Base-by-base conservation (phyloP, 345 rosid species). In the Excoecaria cochinchinensis region DNA sequence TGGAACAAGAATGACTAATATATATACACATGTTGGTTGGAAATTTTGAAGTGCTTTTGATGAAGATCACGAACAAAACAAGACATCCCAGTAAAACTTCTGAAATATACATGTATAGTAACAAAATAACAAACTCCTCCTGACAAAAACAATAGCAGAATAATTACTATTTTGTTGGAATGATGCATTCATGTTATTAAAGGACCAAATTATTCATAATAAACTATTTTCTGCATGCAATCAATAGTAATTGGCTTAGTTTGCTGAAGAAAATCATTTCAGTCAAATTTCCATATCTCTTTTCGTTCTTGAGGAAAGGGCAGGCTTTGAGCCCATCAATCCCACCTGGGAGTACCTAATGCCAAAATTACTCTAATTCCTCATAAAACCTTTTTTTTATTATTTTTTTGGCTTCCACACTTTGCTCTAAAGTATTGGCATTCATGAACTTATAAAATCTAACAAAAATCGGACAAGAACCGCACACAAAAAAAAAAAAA, bases 21-120 rank as follows among this genome's bases (percentile, higher is more conserved):
- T 22, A 22, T n/a, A 59, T 59, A 7, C 15, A 22, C 12, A 4
- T 59, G 63, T 59, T 59, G 63, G 13, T 22, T 22, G 36, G 13
- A 21, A 59, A 59, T 59, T 15, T n/a, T 59, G 63, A 59, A 59
- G 38, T 59, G 63, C 63, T 22, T 59, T 12, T 59, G 63, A 59
- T 22, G 11, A 56, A 56, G 22, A 16, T 22, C 38, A 59, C 36
- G 24, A 59, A 4, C 25, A 10, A 44, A 22, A 2, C 0, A 15
- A 13, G 24, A 22, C 4, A 22, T 59, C 63, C 63, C 15, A 59
- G 13, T 6, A 24, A 59, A 59, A 22, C 38, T 59, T 22, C 38
- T 8, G 63, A 22, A n/a, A 59, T 10, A 59, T 31, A 21, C 8
- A 14, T 53, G 0, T 17, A 1, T 53, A 4, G n/a, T 53, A 51